Conservation (phyloP, 352 stramenopile species). For the Phytophthora lateralis region DNA sequence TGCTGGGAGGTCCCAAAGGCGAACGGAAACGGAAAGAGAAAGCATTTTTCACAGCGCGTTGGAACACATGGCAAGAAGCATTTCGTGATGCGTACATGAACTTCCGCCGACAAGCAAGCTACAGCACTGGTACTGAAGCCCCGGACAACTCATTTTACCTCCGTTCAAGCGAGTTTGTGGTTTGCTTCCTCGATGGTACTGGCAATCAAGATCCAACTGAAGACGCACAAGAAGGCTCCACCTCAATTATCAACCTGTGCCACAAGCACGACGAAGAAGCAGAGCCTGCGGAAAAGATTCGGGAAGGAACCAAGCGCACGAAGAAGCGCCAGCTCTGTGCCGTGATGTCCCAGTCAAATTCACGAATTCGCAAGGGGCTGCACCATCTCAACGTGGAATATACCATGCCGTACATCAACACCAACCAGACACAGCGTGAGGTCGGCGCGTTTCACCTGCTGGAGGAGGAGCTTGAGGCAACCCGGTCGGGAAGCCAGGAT, state of each 20-base stretch:
- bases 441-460: constrained; percentile 54
- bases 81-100: constrained; percentile 75
- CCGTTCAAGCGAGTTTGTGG: constrained; percentile 63
- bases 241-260: constrained; percentile 49
- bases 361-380: constrained; percentile 63
- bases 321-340: constrained; percentile 38
- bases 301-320: constrained; percentile 9
- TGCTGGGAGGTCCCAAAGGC: constrained; percentile 26
- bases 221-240: background rate
- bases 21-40: constrained; percentile 58
- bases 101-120: constrained; percentile 40
- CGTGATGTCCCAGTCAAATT: constrained; percentile 74
- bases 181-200: constrained; percentile 55
- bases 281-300: background rate
- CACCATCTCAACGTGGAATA: constrained; percentile 68
- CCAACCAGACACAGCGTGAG: constrained; percentile 44
- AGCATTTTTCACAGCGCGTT: constrained; percentile 60
- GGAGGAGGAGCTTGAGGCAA: constrained; percentile 46
- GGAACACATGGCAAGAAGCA: constrained; percentile 67
- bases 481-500: constrained; percentile 24
- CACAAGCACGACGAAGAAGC: constrained; percentile 28
- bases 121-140: background rate
- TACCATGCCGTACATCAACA: constrained; percentile 58
- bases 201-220: background rate
- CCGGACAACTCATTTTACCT: constrained; percentile 56